Evolutionary conservation across 768 basidiomycete species (phyloP).

Genomic region (Pulveroboletus ravenelii): DNA sequence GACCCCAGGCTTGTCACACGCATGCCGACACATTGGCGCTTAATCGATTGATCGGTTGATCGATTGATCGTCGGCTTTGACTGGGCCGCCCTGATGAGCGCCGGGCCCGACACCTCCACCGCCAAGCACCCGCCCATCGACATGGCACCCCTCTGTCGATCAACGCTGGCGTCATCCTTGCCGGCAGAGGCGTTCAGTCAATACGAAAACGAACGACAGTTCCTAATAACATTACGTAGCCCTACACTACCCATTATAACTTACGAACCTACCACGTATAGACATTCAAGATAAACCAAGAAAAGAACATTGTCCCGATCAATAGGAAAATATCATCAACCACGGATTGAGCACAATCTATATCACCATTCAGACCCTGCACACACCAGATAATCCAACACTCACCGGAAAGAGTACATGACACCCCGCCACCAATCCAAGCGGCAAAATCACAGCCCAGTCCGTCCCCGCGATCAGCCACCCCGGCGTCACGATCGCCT

Average conservation of each 20-base stretch:
- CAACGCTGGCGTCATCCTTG: no score
- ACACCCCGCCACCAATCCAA: slow-evolving; percentile 60
- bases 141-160: no score
- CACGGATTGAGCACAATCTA: slow-evolving; percentile 83
- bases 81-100: no score
- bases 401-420: slow-evolving; percentile 72
- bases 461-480: slow-evolving; percentile 59
- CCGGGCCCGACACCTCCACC: no score
- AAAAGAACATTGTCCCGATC: not conserved
- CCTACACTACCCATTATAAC: not conserved
- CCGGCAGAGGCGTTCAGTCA: no score
- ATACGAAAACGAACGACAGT: no score
- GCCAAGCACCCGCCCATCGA: no score
- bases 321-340: slow-evolving; percentile 78
- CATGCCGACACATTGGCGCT: no score
- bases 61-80: no score
- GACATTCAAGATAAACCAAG: not conserved
- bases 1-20: no score
- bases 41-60: no score
- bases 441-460: slow-evolving; percentile 77
- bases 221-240: no score
- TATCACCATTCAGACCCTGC: not conserved
- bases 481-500: slow-evolving; percentile 48
- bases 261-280: not conserved
- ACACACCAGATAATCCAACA: slow-evolving; percentile 18